phyloP scores from a whole-genome alignment of 345 rosid genomes.

The Luvunga scandens region DNA sequence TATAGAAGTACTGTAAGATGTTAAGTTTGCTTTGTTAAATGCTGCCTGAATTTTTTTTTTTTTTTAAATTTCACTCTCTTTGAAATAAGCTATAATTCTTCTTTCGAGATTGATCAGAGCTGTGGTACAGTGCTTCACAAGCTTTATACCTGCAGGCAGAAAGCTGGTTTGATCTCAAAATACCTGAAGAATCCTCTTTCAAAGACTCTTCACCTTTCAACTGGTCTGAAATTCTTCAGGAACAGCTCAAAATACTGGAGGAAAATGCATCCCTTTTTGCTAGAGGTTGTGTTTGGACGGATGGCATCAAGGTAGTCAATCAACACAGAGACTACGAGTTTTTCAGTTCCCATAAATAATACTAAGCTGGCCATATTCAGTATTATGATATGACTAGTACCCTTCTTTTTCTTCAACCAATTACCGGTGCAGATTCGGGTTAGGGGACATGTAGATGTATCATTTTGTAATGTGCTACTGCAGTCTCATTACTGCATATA shows the following conservation, averaged over 20 bases:
- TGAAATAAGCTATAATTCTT: not conserved
- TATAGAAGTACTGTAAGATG: too few relatives aligned
- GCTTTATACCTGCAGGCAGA: constrained; percentile 22
- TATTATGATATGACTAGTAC: not conserved
- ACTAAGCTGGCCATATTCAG: not conserved
- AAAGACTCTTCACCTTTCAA: not conserved
- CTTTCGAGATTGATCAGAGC: not conserved
- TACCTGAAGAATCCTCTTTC: not conserved
- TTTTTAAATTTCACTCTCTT: not conserved
- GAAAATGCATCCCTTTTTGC: constrained; percentile 22
- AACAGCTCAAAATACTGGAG: constrained; percentile 16
- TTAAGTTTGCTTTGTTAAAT: too few relatives aligned
- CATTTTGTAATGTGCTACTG: not conserved
- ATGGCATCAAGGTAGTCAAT: constrained; percentile 9
- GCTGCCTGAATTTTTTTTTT: too few relatives aligned
- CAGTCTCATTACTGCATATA: not conserved
- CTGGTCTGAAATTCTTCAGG: constrained; percentile 6
- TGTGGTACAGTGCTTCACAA: not conserved
- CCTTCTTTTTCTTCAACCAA: not conserved
- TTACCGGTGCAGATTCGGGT: not conserved
- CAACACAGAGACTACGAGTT: constrained; percentile 23
- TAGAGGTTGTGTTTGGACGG: constrained; percentile 14
- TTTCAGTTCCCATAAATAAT: constrained; percentile 9
- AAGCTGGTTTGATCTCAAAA: constrained; percentile 26
- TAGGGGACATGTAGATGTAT: not conserved